Percentiles rank a stretch among this genome's conserved stretches.
These are phyloP conservation scores for Trametes cubensis DNA, from an alignment of 768 basidiomycete genomes.

Conservation along the genomic window DNA sequence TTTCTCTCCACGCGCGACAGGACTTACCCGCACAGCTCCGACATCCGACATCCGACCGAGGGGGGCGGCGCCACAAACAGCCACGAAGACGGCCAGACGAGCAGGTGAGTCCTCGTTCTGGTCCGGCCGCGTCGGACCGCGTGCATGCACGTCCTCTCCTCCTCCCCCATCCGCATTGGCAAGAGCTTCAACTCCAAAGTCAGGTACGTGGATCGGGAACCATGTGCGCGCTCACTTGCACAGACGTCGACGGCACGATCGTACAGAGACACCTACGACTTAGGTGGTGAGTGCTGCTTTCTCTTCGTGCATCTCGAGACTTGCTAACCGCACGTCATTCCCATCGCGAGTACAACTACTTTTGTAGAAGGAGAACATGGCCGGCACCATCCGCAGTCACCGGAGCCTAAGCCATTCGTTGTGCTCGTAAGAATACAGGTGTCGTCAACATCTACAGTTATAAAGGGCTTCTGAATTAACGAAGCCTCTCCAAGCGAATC, in stretches of 20 bases:
- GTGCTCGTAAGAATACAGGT: background rate
- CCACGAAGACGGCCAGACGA: background rate
- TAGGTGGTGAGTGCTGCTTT: slow-evolving; percentile 4
- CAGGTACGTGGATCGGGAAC: too few species aligned
- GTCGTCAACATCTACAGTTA: background rate
- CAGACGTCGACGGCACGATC: too few species aligned
- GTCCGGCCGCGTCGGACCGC: slow-evolving; percentile 1
- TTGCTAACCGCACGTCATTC: slow-evolving; percentile 5
- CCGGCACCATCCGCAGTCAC: too few species aligned
- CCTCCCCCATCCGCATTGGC: background rate
- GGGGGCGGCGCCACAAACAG: background rate
- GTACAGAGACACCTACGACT: background rate
- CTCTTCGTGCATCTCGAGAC: background rate
- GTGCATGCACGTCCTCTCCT: too few species aligned
- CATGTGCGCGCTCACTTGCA: too few species aligned
- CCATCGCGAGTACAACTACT: too few species aligned
- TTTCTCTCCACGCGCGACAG: background rate
- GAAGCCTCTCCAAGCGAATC: too few species aligned
- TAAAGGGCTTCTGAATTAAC: background rate
- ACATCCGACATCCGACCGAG: background rate
- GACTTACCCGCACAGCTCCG: background rate
- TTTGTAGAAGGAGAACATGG: too few species aligned
- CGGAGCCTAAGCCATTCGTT: too few species aligned
- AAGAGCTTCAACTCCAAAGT: background rate
- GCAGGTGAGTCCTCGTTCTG: slow-evolving; percentile 9